Evolutionary conservation across 108 stramenopile genomes (phyloP).

Genomic region (Cyclotella kingstonii): DNA sequence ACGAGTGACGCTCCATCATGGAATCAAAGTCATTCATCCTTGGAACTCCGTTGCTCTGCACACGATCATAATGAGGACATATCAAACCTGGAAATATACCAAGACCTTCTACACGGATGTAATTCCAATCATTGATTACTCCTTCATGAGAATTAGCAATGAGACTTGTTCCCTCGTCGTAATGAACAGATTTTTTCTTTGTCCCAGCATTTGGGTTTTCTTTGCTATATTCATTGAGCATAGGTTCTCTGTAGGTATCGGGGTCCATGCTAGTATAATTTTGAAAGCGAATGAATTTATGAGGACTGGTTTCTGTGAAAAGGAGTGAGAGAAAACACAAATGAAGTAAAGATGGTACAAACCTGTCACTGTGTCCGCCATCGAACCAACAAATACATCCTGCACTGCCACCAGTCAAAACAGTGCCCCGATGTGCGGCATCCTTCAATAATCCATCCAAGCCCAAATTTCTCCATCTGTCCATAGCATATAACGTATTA

Average conservation of each 20-base stretch:
- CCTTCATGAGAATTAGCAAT: neutral
- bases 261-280: too few relatives aligned
- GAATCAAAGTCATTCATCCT: conserved; percentile 63
- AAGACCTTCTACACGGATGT: conserved; percentile 59
- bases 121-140: conserved; percentile 50
- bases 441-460: conserved; percentile 49
- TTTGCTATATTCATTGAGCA: conserved; percentile 23
- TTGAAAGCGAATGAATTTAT: too few relatives aligned
- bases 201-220: neutral
- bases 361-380: conserved; percentile 67
- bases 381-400: conserved; percentile 91
- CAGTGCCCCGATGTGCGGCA: conserved; percentile 47
- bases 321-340: neutral
- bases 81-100: conserved; percentile 65
- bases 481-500: conserved; percentile 82
- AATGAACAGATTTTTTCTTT: neutral
- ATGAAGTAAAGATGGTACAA: neutral
- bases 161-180: neutral
- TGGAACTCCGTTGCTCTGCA: conserved; percentile 75
- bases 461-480: conserved; percentile 69
- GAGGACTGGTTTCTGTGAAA: neutral
- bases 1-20: conserved; percentile 55
- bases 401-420: conserved; percentile 74
- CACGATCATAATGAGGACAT: conserved; percentile 71
- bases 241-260: conserved; percentile 34